Percentiles rank a stretch among this genome's conserved stretches.
Conservation (phyloP, 1,139 yeast species). For the Candida sp. region DNA sequence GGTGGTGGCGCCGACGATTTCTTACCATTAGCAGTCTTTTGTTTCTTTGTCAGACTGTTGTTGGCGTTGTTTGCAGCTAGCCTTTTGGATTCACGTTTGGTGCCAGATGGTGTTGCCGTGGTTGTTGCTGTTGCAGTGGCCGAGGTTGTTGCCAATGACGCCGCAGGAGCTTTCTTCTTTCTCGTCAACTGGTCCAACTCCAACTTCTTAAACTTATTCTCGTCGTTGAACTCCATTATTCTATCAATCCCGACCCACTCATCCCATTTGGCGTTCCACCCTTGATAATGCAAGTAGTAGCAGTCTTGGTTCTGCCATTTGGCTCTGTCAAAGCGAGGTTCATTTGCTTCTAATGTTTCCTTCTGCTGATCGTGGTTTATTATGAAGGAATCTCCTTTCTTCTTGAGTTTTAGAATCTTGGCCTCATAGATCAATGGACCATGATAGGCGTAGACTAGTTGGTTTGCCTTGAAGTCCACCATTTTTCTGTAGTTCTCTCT, state of each 20-base stretch:
- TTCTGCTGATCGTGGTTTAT: constrained; percentile 13
- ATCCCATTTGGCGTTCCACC: constrained; percentile 98
- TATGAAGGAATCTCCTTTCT: constrained; percentile 41
- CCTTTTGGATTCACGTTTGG: not conserved
- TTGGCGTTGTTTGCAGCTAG: not conserved
- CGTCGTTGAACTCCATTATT: constrained; percentile 70
- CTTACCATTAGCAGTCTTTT: constrained; percentile 2
- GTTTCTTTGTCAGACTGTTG: not conserved
- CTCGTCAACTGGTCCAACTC: constrained; percentile 54
- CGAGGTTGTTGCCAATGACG: constrained; percentile 3
- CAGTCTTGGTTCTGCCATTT: constrained; percentile 15
- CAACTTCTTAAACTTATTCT: constrained; percentile 70
- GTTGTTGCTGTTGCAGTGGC: not conserved
- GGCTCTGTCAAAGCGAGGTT: constrained; percentile 11
- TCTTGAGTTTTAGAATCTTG: constrained; percentile 69
- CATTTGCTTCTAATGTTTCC: constrained; percentile 14
- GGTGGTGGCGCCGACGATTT: not conserved
- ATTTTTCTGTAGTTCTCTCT: not conserved
- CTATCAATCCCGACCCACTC: constrained; percentile 89
- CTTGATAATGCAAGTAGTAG: constrained; percentile 86
- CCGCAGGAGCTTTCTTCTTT: constrained; percentile 17
- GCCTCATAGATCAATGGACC: constrained; percentile 95
- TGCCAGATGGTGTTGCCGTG: not conserved
- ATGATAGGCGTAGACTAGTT: constrained; percentile 80
- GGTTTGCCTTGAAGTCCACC: constrained; percentile 32